phyloP scores from a whole-genome alignment of 139 green algal species.

The Volvox africanus region DNA sequence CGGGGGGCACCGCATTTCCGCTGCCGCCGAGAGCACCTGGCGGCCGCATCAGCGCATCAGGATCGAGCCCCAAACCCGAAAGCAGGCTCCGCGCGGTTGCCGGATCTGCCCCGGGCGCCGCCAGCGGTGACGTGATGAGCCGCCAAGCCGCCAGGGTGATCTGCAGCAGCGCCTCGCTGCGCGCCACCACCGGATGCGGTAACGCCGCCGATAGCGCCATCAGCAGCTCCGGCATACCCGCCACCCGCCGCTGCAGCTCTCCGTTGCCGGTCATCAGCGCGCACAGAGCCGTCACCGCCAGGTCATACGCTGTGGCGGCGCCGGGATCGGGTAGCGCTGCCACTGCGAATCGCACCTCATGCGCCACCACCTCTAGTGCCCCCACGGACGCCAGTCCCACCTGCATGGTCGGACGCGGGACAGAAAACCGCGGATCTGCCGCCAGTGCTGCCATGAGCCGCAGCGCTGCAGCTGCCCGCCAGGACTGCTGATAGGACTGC shows the following conservation, averaged over 20 bases:
- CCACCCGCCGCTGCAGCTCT: not conserved
- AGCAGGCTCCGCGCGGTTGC: not conserved
- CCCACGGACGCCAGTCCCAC: constrained; percentile 8
- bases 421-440: not conserved
- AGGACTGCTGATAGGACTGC: not conserved
- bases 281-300: constrained; percentile 8
- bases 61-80: constrained; percentile 2
- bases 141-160: constrained; percentile 25
- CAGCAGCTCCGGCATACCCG: constrained; percentile 1
- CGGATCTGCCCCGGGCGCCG: not conserved
- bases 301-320: not conserved
- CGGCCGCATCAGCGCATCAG: not conserved
- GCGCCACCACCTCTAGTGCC: constrained; percentile 18
- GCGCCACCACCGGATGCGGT: not conserved
- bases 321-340: not conserved
- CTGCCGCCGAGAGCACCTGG: not conserved
- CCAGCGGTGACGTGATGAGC: constrained; percentile 40
- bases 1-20: not conserved
- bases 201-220: constrained; percentile 10
- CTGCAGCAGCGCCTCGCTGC: not conserved
- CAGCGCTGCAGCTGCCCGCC: constrained; percentile 19
- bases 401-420: constrained; percentile 20
- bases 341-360: constrained; percentile 1
- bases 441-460: constrained; percentile 35
- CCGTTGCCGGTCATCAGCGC: constrained; percentile 30